Evolutionary conservation across 2,329 filamentous ascomycete genomes (phyloP).

Genomic region (Diplodia sapinea): DNA sequence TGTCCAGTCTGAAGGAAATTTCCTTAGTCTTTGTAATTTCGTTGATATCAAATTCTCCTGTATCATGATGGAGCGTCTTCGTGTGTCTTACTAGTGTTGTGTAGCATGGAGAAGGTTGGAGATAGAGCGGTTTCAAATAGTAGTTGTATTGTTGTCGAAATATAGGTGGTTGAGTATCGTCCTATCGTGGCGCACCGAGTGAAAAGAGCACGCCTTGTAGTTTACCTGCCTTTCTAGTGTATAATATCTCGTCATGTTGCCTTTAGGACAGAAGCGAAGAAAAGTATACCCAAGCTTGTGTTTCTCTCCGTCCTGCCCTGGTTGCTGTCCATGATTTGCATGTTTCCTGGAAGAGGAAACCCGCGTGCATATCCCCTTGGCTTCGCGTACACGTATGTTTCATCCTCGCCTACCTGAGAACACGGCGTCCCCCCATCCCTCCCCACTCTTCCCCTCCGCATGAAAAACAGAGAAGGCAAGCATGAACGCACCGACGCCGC

Average conservation of each 20-base stretch:
- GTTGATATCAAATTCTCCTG: conserved; percentile 1
- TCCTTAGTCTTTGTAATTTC: background rate
- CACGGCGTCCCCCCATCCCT: background rate
- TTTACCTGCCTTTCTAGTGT: conserved; percentile 19
- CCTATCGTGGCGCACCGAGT: background rate
- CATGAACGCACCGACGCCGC: background rate
- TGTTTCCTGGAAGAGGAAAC: background rate
- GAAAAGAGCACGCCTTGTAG: conserved; percentile 7
- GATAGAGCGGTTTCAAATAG: conserved; percentile 7
- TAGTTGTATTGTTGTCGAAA: conserved; percentile 10
- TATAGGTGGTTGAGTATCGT: background rate
- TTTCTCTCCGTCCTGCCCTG: background rate
- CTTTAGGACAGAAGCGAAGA: background rate
- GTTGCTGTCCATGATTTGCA: background rate
- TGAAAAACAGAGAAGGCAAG: background rate
- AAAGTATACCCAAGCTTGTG: background rate
- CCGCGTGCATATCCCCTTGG: background rate
- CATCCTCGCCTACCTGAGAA: background rate
- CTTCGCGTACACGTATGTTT: background rate
- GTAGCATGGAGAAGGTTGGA: background rate
- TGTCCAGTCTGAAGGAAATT: conserved; percentile 5
- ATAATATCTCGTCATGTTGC: conserved; percentile 14
- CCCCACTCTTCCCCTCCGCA: background rate
- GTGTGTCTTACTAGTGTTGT: background rate
- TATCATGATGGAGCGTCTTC: conserved; percentile 20